A percentile compares a stretch with the other conserved stretches of the same genome.
Conservation (phyloP, 2,329 filamentous ascomycete genomes). For the Colletotrichum cereale region DNA sequence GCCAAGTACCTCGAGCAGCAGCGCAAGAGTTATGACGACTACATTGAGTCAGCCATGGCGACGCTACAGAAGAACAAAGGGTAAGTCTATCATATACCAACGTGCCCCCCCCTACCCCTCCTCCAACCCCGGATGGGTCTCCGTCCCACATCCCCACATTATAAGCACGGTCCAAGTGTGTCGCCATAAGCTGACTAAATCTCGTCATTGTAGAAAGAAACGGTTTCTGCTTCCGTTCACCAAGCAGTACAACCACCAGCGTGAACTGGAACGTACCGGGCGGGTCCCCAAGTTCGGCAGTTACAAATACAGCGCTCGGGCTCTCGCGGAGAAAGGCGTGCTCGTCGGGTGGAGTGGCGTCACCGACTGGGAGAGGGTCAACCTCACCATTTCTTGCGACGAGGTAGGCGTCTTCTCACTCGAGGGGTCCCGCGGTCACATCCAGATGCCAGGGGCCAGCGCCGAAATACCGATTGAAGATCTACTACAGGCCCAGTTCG, state of each 20-base stretch:
- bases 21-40: slow-evolving; percentile 97
- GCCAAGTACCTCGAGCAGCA: slow-evolving; percentile 94
- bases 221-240: slow-evolving; percentile 96
- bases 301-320: slow-evolving; percentile 94
- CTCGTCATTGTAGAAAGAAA: slow-evolving; percentile 74
- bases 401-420: slow-evolving; percentile 94
- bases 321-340: slow-evolving; percentile 92
- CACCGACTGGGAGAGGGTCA: slow-evolving; percentile 88
- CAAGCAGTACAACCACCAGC: slow-evolving; percentile 98
- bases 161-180: slow-evolving; percentile 38
- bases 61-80: slow-evolving; percentile 97
- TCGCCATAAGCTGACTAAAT: slow-evolving; percentile 43
- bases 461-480: slow-evolving; percentile 92
- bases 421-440: slow-evolving; percentile 89
- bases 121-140: slow-evolving; percentile 16
- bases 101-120: not conserved
- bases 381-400: slow-evolving; percentile 94
- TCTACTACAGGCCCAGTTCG: slow-evolving; percentile 94
- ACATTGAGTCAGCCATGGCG: slow-evolving; percentile 98
- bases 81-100: slow-evolving; percentile 57
- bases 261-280: slow-evolving; percentile 91
- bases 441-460: slow-evolving; percentile 95
- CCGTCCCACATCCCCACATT: slow-evolving; percentile 21
- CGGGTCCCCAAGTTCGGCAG: slow-evolving; percentile 95
- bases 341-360: slow-evolving; percentile 92